Evolutionary conservation across 2,329 filamentous ascomycete genomes (phyloP).

Genomic region (Teratosphaeria gauchensis): DNA sequence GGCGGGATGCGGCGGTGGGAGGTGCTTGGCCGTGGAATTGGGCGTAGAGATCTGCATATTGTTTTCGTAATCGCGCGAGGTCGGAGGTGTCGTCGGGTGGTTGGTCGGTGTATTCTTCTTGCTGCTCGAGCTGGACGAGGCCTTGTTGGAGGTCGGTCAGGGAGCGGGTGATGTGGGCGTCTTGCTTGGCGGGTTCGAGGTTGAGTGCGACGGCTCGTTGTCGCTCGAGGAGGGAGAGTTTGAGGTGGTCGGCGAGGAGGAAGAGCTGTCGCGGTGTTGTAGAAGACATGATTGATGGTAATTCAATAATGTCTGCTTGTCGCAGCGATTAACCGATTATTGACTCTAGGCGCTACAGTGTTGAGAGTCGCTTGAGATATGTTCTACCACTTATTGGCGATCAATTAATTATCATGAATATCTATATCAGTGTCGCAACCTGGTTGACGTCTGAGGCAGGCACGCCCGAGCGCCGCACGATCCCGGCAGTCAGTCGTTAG

Average conservation of each 20-base stretch:
- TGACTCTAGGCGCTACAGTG: neutral
- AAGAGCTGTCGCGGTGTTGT: conserved; percentile 60
- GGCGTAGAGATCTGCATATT: conserved; percentile 65
- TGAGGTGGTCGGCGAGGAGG: conserved; percentile 91
- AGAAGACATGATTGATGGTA: conserved; percentile 5
- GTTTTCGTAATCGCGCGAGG: conserved; percentile 58
- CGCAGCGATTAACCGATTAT: neutral
- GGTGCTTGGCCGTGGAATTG: conserved; percentile 63
- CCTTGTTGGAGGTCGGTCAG: conserved; percentile 79
- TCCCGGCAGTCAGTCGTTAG: neutral
- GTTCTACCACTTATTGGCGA: too few species aligned
- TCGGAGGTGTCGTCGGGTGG: conserved; percentile 45
- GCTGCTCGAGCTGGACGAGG: conserved; percentile 57
- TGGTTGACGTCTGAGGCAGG: neutral
- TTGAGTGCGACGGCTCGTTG: conserved; percentile 75
- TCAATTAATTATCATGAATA: too few species aligned
- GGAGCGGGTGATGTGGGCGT: conserved; percentile 80
- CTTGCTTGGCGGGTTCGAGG: conserved; percentile 68
- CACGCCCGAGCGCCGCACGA: neutral
- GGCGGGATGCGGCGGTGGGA: conserved; percentile 44
- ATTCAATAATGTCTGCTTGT: neutral
- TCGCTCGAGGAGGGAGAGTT: conserved; percentile 85
- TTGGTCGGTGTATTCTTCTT: conserved; percentile 55
- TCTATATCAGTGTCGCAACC: neutral
- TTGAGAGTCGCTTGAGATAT: neutral